phyloP scores from a whole-genome alignment of 1,284 basidiomycete species.

The Ceratobasidium sp. region DNA sequence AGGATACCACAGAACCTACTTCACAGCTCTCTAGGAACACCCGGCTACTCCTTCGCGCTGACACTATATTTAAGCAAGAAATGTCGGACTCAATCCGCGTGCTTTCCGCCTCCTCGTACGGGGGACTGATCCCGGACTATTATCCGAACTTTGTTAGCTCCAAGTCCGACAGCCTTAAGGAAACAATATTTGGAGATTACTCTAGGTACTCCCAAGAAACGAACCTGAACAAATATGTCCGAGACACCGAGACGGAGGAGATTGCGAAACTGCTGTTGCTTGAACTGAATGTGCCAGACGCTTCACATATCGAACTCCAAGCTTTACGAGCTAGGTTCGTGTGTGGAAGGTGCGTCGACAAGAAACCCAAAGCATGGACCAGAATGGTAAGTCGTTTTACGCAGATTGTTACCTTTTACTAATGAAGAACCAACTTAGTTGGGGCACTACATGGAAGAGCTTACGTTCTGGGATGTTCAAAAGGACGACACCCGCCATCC shows the following conservation, averaged over 20 bases:
- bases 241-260: constrained; percentile 1
- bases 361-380: not conserved
- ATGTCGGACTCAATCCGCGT: not conserved
- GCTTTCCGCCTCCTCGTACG: no score
- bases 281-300: not conserved
- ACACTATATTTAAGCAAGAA: constrained; percentile 3
- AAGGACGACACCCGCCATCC: not conserved
- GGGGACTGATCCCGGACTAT: not conserved
- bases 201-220: not conserved
- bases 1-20: not conserved
- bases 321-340: not conserved
- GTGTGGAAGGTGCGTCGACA: not conserved
- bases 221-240: not conserved
- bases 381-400: not conserved
- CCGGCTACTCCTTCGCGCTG: constrained; percentile 15
- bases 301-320: not conserved
- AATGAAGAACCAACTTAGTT: not conserved
- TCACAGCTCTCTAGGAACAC: not conserved
- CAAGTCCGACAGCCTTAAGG: not conserved
- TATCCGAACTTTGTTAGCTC: not conserved
- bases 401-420: not conserved
- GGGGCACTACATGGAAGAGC: not conserved
- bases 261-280: not conserved
- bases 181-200: no score
- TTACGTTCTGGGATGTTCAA: not conserved